These are phyloP conservation scores for Venturiaceae sp. DNA, from an alignment of 2,329 filamentous ascomycete genomes.

Conservation along the genomic window DNA sequence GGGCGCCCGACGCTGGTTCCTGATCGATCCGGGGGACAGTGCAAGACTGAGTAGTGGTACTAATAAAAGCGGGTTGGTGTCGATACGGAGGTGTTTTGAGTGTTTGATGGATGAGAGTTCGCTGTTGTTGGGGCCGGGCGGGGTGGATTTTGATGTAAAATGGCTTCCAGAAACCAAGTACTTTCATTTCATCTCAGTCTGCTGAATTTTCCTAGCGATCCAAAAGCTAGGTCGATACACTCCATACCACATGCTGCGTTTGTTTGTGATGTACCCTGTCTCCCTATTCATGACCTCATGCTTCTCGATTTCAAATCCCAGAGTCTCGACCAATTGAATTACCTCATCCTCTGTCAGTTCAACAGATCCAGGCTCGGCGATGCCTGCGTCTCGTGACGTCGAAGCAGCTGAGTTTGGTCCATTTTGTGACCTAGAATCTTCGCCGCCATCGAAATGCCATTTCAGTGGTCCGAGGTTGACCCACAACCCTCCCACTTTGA, in stretches of 20 bases:
- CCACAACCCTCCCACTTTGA: slow-evolving; percentile 69
- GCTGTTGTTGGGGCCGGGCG: not conserved
- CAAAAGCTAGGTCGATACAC: slow-evolving; percentile 74
- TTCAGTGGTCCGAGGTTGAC: slow-evolving; percentile 85
- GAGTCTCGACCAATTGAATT: slow-evolving; percentile 56
- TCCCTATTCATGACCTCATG: slow-evolving; percentile 46
- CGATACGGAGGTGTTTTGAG: too few relatives aligned
- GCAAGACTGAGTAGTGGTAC: too few relatives aligned
- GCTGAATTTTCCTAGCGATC: slow-evolving; percentile 63
- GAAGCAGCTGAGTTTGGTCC: not conserved
- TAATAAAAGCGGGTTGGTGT: too few relatives aligned
- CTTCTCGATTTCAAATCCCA: slow-evolving; percentile 68
- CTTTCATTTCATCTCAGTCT: too few relatives aligned
- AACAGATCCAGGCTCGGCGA: slow-evolving; percentile 81
- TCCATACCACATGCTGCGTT: slow-evolving; percentile 75
- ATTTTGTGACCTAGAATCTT: not conserved
- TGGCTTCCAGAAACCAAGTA: not conserved
- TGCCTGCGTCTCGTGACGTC: slow-evolving; percentile 37
- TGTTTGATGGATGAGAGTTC: too few relatives aligned
- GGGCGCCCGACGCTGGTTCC: too few relatives aligned
- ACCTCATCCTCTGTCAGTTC: slow-evolving; percentile 90
- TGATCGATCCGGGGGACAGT: too few relatives aligned
- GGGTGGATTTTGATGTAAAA: not conserved
- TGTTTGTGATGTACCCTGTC: slow-evolving; percentile 81
- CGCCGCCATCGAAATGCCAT: slow-evolving; percentile 66